Conservation (phyloP, 352 stramenopile species). For the Globisporangium orthogonon region DNA sequence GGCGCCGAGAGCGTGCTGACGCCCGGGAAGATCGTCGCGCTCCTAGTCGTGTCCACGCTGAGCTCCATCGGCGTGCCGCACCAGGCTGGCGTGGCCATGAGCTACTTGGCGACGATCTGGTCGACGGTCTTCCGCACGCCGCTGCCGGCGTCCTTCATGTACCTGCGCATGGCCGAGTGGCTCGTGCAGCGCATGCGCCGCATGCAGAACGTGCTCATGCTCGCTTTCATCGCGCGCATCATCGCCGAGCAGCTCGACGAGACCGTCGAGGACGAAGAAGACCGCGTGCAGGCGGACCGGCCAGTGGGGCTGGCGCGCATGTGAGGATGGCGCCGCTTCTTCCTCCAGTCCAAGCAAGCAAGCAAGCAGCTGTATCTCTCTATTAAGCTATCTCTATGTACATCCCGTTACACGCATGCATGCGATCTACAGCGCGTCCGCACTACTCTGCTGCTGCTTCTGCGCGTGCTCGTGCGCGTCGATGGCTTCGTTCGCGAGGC, state of each 20-base stretch:
- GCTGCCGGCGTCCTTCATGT: slow-evolving; percentile 33
- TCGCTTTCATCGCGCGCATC: slow-evolving; percentile 59
- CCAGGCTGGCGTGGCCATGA: slow-evolving; percentile 24
- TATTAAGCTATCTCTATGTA: neutral
- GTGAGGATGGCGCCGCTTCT: neutral
- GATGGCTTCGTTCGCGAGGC: slow-evolving; percentile 62
- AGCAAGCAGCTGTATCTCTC: neutral
- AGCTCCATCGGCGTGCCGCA: slow-evolving; percentile 50
- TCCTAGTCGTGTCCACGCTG: slow-evolving; percentile 36
- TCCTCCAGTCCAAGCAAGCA: neutral
- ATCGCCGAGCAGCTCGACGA: slow-evolving; percentile 69
- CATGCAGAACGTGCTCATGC: slow-evolving; percentile 54
- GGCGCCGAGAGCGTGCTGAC: slow-evolving; percentile 33
- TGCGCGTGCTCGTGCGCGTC: slow-evolving; percentile 27
- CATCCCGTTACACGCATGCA: neutral
- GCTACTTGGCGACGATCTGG: slow-evolving; percentile 55
- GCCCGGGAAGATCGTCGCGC: slow-evolving; percentile 25
- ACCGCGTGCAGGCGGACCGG: slow-evolving; percentile 31
- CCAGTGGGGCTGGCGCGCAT: slow-evolving; percentile 26
- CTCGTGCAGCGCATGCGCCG: slow-evolving; percentile 45
- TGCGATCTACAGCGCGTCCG: neutral
- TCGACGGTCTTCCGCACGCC: slow-evolving; percentile 29
- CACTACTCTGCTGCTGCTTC: slow-evolving; percentile 1
- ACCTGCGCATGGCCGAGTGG: slow-evolving; percentile 46
- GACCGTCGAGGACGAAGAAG: slow-evolving; percentile 63